phyloP scores from a whole-genome alignment of 257 asterid species.

The Forsythia viridissima region DNA sequence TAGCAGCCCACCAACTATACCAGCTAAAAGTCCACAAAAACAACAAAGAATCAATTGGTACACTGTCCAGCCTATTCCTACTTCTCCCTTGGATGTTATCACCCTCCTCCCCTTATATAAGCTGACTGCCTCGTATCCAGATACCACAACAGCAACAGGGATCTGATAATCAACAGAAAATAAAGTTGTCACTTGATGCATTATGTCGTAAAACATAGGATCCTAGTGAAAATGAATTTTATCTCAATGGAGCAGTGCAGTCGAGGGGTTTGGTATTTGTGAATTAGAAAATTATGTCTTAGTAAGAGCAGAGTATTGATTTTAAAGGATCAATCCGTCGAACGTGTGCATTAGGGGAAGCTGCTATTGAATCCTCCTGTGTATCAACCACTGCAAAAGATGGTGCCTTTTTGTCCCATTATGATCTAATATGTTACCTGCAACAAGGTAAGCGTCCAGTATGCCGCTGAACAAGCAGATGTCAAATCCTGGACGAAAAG shows the following conservation, averaged over 20 bases:
- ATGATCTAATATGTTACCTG: conserved; percentile 40
- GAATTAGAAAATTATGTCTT: not conserved
- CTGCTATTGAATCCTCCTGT: not conserved
- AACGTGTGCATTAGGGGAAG: not conserved
- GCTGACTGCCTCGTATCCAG: conserved; percentile 56
- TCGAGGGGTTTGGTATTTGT: too few relatives aligned
- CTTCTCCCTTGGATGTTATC: conserved; percentile 43
- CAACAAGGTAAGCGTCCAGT: conserved; percentile 49
- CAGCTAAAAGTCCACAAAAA: conserved; percentile 55
- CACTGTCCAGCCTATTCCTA: conserved; percentile 43
- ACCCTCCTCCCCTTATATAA: conserved; percentile 54
- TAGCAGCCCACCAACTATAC: conserved; percentile 64
- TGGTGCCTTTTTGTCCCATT: not conserved
- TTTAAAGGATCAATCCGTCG: not conserved
- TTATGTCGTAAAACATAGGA: not conserved
- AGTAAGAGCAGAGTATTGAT: not conserved
- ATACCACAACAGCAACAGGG: conserved; percentile 55
- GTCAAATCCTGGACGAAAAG: conserved; percentile 42
- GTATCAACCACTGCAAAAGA: too few relatives aligned
- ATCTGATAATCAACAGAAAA: conserved; percentile 33
- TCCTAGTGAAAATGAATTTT: not conserved
- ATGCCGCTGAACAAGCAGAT: conserved; percentile 44
- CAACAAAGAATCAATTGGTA: conserved; percentile 49
- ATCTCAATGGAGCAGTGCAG: too few relatives aligned
- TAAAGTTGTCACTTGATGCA: not conserved